Conservation (phyloP, 192 early-diverging fungal species). For the Bifiguratus adelaidae region DNA sequence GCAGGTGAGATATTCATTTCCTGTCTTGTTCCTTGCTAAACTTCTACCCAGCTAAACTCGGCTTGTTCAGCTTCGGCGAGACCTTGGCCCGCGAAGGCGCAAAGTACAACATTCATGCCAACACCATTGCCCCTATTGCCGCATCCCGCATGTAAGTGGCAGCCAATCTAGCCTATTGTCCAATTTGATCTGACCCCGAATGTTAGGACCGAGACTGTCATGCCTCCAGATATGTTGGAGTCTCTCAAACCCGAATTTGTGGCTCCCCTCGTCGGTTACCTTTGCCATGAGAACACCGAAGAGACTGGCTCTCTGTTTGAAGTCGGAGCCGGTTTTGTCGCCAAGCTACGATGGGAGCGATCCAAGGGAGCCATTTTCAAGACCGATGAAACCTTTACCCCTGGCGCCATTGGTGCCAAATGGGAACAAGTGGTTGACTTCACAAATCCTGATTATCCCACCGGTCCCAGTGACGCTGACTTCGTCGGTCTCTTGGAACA, state of each 20-base stretch:
- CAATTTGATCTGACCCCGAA: conserved; percentile 12
- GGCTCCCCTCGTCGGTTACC: conserved; percentile 86
- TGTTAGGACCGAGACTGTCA: conserved; percentile 73
- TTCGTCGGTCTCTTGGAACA: conserved; percentile 69
- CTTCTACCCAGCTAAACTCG: conserved; percentile 77
- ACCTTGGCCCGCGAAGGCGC: conserved; percentile 91
- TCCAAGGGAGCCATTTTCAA: conserved; percentile 86
- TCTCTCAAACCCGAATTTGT: conserved; percentile 97
- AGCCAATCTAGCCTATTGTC: background rate
- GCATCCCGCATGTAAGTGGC: conserved; percentile 75
- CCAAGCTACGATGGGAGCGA: conserved; percentile 88
- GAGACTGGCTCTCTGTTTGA: conserved; percentile 90
- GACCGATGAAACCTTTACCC: conserved; percentile 75
- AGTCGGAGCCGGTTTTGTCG: conserved; percentile 91
- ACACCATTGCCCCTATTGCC: conserved; percentile 95
- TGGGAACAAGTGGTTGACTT: conserved; percentile 73
- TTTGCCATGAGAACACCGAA: conserved; percentile 77
- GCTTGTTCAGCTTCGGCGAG: conserved; percentile 81
- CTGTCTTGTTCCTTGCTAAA: conserved; percentile 7
- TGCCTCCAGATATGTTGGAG: conserved; percentile 92
- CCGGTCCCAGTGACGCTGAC: conserved; percentile 68
- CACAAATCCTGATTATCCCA: conserved; percentile 53
- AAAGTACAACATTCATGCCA: conserved; percentile 87
- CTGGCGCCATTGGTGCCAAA: conserved; percentile 66
- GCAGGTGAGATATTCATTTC: conserved; percentile 35